Percentiles rank a stretch among this genome's conserved stretches.
phyloP scores from a whole-genome alignment of 352 stramenopile genomes.

The Pythium graminicola region DNA sequence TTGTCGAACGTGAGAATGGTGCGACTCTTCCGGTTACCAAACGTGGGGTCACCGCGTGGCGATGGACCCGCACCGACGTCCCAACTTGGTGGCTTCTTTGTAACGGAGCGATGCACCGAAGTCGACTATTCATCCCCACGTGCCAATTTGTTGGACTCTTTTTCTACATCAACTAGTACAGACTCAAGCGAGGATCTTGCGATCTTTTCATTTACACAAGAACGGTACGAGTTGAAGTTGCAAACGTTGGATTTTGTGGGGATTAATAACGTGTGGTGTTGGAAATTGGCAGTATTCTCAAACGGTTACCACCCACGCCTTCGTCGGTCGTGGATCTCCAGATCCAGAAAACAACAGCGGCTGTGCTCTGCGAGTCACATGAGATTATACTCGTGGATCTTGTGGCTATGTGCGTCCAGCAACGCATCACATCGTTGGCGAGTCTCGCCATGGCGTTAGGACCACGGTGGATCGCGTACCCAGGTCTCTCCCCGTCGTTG shows the following conservation, averaged over 20 bases:
- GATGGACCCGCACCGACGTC: neutral
- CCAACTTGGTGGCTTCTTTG: slow-evolving; percentile 37
- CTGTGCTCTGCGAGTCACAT: slow-evolving; percentile 58
- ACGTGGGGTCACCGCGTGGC: neutral
- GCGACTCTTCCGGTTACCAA: slow-evolving; percentile 39
- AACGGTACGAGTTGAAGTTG: slow-evolving; percentile 25
- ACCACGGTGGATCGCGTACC: slow-evolving; percentile 62
- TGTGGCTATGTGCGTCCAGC: slow-evolving; percentile 35
- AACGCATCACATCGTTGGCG: slow-evolving; percentile 37
- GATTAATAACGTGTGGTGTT: neutral
- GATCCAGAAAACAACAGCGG: slow-evolving; percentile 43
- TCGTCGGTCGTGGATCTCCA: slow-evolving; percentile 67
- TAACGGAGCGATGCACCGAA: slow-evolving; percentile 39
- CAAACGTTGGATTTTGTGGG: neutral
- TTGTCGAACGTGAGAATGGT: slow-evolving; percentile 55
- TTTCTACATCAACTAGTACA: neutral
- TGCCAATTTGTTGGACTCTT: slow-evolving; percentile 4
- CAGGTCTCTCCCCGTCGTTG: slow-evolving; percentile 27
- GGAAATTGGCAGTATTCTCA: slow-evolving; percentile 31
- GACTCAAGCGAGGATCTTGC: slow-evolving; percentile 38
- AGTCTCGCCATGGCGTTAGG: slow-evolving; percentile 62
- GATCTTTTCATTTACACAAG: slow-evolving; percentile 42
- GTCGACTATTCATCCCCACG: slow-evolving; percentile 26
- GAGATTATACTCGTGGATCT: slow-evolving; percentile 68
- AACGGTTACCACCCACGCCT: slow-evolving; percentile 43